Evolutionary conservation across 257 asterid species (phyloP).

Genomic region (Penstemon davidsonii): DNA sequence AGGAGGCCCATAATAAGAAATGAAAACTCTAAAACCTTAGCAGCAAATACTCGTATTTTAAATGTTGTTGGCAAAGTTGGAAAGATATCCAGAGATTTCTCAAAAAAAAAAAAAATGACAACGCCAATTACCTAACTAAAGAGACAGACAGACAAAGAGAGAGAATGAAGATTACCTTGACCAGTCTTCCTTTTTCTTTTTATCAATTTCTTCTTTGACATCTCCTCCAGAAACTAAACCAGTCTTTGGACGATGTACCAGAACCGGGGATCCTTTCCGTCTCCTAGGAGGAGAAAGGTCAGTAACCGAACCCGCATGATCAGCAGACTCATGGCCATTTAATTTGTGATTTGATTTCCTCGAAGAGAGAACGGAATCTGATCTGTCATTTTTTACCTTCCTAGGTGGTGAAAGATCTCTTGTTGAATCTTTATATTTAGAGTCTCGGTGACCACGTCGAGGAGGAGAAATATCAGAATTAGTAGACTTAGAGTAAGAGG

Average conservation of each 20-base stretch:
- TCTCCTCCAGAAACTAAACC: slow-evolving; percentile 82
- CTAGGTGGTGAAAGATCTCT: slow-evolving; percentile 62
- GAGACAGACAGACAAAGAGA: background rate
- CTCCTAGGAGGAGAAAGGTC: slow-evolving; percentile 88
- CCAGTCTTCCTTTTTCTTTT: slow-evolving; percentile 61
- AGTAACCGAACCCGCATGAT: background rate
- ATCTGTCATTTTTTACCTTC: slow-evolving; percentile 44
- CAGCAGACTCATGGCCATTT: slow-evolving; percentile 19
- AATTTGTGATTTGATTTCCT: slow-evolving; percentile 20
- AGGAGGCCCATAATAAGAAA: background rate
- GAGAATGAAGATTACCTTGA: slow-evolving; percentile 49
- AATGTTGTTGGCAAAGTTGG: slow-evolving; percentile 15
- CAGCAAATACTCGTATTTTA: background rate
- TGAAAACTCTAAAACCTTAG: background rate
- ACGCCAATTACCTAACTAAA: slow-evolving; percentile 2
- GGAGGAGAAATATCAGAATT: slow-evolving; percentile 67
- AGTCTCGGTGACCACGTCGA: slow-evolving; percentile 40
- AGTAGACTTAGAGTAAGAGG: slow-evolving; percentile 28
- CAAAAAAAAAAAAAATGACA: background rate
- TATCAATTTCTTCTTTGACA: slow-evolving; percentile 64
- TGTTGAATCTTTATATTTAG: slow-evolving; percentile 29
- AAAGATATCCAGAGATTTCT: background rate
- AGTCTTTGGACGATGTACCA: slow-evolving; percentile 51
- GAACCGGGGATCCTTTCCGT: slow-evolving; percentile 38
- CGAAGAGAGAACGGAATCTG: slow-evolving; percentile 30